These are phyloP conservation scores for Mycena capillaripes DNA, from an alignment of 768 basidiomycete species.

Conservation along the genomic window DNA sequence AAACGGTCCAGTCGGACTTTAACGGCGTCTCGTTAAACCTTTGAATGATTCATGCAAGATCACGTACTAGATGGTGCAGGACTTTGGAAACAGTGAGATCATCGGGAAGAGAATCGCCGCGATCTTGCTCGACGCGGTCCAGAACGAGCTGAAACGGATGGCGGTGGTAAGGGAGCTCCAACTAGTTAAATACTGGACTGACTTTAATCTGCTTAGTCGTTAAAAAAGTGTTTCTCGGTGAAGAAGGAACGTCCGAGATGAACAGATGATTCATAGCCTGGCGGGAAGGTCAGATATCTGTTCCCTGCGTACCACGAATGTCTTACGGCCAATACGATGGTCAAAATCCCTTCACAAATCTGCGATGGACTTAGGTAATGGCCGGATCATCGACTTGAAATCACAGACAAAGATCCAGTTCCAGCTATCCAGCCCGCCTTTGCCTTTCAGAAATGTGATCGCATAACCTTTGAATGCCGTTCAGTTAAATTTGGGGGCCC, in stretches of 20 bases:
- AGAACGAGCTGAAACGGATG: slow-evolving; percentile 42
- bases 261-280: slow-evolving; percentile 47
- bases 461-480: not conserved
- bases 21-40: not conserved
- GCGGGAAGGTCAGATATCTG: no score
- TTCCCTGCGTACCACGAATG: no score
- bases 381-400: not conserved
- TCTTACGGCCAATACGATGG: slow-evolving; percentile 47
- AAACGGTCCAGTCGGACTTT: slow-evolving; percentile 50
- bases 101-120: slow-evolving; percentile 54
- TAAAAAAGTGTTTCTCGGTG: slow-evolving; percentile 52
- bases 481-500: not conserved
- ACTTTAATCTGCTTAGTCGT: slow-evolving; percentile 52
- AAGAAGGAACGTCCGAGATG: slow-evolving; percentile 48
- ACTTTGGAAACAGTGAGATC: slow-evolving; percentile 47
- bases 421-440: slow-evolving; percentile 48
- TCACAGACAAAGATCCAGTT: slow-evolving; percentile 51
- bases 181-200: not conserved
- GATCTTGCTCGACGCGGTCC: slow-evolving; percentile 52
- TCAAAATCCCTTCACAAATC: slow-evolving; percentile 46
- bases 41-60: not conserved
- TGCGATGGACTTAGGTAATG: not conserved
- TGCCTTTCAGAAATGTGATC: slow-evolving; percentile 16
- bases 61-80: slow-evolving; percentile 45
- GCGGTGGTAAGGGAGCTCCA: not conserved